Evolutionary conservation across 129 eudicot genomes (phyloP).

Genomic region (Ambrosia artemisiifolia): DNA sequence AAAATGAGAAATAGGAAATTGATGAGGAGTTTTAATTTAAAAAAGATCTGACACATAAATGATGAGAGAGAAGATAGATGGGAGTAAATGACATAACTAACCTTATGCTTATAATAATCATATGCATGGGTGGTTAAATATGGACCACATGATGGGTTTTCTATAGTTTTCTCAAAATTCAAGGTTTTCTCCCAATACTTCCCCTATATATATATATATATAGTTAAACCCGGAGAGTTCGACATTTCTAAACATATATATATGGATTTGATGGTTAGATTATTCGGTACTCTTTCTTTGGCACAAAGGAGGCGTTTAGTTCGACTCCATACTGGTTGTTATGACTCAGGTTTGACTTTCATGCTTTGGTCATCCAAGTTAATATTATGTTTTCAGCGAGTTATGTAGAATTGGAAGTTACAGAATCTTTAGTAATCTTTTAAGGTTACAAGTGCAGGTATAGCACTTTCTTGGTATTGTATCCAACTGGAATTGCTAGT

Average conservation of each 20-base stretch:
- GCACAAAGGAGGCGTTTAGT: slow-evolving; percentile 81
- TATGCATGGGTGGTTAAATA: no score
- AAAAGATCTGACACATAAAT: no score
- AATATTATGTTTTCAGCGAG: neutral
- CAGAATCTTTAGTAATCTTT: slow-evolving; percentile 11
- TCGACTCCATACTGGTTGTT: slow-evolving; percentile 76
- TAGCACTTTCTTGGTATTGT: slow-evolving; percentile 81
- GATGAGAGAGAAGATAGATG: no score
- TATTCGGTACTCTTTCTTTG: slow-evolving; percentile 92
- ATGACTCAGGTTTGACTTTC: slow-evolving; percentile 73
- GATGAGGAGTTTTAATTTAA: no score
- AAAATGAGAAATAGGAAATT: no score
- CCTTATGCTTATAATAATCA: no score
- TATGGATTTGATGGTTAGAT: slow-evolving; percentile 36
- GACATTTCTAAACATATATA: neutral
- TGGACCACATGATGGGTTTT: no score
- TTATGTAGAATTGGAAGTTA: neutral
- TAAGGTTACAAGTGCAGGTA: slow-evolving; percentile 50
- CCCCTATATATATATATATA: no score
- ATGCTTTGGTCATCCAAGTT: slow-evolving; percentile 1
- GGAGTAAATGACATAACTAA: no score
- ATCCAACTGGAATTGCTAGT: slow-evolving; percentile 85
- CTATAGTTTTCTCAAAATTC: no score
- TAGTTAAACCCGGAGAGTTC: no score
- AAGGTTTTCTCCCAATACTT: no score